Evolutionary conservation across 495 filamentous ascomycete species (phyloP).

Genomic region (Xylaria telfairii): DNA sequence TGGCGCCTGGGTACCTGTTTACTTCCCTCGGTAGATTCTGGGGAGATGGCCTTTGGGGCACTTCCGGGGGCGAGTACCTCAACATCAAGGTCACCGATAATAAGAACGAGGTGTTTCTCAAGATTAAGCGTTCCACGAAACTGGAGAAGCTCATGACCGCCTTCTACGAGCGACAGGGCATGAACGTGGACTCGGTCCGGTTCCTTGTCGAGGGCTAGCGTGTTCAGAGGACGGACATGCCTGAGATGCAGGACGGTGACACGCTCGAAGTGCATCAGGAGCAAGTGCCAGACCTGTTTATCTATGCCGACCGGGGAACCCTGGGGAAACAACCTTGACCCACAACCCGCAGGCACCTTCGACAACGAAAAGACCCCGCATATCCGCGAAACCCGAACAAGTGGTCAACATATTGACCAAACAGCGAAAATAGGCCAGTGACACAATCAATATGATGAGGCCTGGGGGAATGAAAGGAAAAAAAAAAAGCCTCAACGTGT

Average conservation of each 20-base stretch:
- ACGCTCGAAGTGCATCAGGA: constrained; percentile 98
- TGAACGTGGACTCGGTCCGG: constrained; percentile 79
- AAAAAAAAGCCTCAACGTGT: neutral
- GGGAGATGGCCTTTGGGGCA: too few relatives aligned
- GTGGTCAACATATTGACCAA: neutral
- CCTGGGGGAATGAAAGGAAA: neutral
- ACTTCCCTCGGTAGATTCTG: neutral
- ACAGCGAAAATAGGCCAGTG: neutral
- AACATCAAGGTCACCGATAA: constrained; percentile 99
- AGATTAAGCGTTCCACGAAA: constrained; percentile 97
- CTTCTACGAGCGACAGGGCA: constrained; percentile 96
- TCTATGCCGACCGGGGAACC: too few relatives aligned
- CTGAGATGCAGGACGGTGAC: constrained; percentile 97
- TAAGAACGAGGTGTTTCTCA: constrained; percentile 99
- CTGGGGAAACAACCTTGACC: too few relatives aligned
- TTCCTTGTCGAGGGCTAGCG: constrained; percentile 96
- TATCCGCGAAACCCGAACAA: too few relatives aligned
- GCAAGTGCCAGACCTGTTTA: constrained; percentile 78
- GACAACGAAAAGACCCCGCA: too few relatives aligned
- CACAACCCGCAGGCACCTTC: neutral
- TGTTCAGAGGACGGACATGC: constrained; percentile 86
- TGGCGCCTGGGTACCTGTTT: neutral
- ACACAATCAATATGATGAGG: neutral
- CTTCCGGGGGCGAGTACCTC: constrained; percentile 73
- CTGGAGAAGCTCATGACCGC: constrained; percentile 99